These are phyloP conservation scores for Coniella vitis DNA, from an alignment of 2,329 filamentous ascomycete genomes.

Conservation along the genomic window DNA sequence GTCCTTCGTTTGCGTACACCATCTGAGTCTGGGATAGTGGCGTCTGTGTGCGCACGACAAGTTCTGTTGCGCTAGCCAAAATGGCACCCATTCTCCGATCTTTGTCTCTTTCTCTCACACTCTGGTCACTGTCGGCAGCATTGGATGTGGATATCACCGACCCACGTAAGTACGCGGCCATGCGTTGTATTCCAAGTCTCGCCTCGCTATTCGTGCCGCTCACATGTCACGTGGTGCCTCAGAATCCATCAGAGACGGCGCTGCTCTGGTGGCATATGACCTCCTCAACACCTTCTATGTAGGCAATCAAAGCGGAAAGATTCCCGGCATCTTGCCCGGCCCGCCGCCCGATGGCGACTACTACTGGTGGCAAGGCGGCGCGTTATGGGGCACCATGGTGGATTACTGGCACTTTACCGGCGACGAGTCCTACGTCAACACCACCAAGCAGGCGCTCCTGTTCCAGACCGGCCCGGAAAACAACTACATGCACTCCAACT, in stretches of 20 bases:
- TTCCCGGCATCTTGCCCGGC: constrained; percentile 20
- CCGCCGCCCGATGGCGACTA: constrained; percentile 22
- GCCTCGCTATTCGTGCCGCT: not conserved
- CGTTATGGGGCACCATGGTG: constrained; percentile 41
- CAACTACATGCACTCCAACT: constrained; percentile 13
- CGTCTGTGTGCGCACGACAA: no score
- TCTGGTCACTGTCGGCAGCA: no score
- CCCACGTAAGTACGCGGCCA: not conserved
- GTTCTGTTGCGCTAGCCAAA: no score
- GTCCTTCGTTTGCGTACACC: not conserved
- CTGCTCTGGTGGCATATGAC: constrained; percentile 13
- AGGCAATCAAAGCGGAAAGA: constrained; percentile 19
- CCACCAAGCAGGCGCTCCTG: constrained; percentile 33
- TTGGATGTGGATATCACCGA: constrained; percentile 5
- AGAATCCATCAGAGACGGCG: constrained; percentile 12
- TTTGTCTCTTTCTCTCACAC: no score
- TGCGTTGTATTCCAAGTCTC: not conserved
- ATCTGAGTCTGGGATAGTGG: no score
- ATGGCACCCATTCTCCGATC: no score
- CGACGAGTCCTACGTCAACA: constrained; percentile 37
- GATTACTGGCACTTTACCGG: constrained; percentile 46
- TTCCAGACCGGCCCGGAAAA: constrained; percentile 37
- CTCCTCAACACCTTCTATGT: constrained; percentile 18
- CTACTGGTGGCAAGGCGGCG: constrained; percentile 46
- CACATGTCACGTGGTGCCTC: not conserved